Base-by-base conservation (phyloP, 331 rosid species). In the Arachis monticola region DNA sequence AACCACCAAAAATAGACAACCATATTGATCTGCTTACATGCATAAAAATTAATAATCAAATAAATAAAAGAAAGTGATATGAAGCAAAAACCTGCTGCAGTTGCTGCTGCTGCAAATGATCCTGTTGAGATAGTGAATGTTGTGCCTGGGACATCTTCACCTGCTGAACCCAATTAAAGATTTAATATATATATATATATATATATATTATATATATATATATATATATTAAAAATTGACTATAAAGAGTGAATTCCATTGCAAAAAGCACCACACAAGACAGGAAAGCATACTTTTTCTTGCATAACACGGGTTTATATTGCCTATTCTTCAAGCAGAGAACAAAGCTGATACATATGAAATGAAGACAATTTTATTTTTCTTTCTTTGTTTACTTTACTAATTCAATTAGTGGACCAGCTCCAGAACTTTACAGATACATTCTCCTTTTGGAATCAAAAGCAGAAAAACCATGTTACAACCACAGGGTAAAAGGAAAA, bases 101-200 rank as follows among this genome's bases (percentile, higher is more conserved):
- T 83, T 83, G 92, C 83, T 87, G 92, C 79, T 87, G 83, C 79
- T 88, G 85, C 64, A 71, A 46, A 44, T 77, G 96, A 84, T 93
- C 96, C 83, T 85, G 91, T 72, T 86, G 97, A 75, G 97, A 87
- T 38, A 89, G 84, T 66, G 98, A 85, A 70, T 89, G 97, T 76
- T 86, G 98, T 73, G 89, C 80, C 78, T 86, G 96, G 69, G 90
- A 77, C 84, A 91, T 87, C 87, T 81, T 91, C 82, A 93, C 79
- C 91, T 85, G 89, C 65, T 58, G 65, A 82, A 78, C 17, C 57
- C 61, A 32, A 64, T 62, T 73, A 59, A 75, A 79, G 73, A 44
- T 59, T 44, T 22, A 22, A 22, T 22, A 22, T 22, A 22, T 22
- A 22, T 22, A 22, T 22, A 22, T 22, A 22, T 22, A 22, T 22